Evolutionary conservation across 2,329 filamentous ascomycete genomes (phyloP).

Genomic region (Aspergillus glaucus): DNA sequence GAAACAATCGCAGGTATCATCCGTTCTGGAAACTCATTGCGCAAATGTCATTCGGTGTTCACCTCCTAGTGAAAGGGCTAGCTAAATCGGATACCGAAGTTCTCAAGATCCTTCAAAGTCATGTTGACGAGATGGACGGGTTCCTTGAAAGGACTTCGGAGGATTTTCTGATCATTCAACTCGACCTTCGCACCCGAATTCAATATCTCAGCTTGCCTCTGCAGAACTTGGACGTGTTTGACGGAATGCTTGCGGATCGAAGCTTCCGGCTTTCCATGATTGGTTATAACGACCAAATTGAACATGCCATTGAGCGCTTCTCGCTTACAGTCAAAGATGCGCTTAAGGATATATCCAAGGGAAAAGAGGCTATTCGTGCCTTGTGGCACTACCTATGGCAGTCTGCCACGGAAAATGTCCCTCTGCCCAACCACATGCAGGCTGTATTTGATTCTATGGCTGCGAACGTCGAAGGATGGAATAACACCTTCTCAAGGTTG

Average conservation of each 20-base stretch:
- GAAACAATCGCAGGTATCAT: slow-evolving; percentile 55
- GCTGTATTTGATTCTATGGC: slow-evolving; percentile 86
- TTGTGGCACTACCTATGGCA: slow-evolving; percentile 69
- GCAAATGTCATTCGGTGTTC: slow-evolving; percentile 89
- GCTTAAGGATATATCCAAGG: slow-evolving; percentile 71
- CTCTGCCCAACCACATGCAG: slow-evolving; percentile 53
- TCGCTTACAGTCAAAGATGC: slow-evolving; percentile 68
- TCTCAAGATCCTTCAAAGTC: slow-evolving; percentile 77
- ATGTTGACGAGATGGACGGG: slow-evolving; percentile 89
- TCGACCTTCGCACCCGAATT: slow-evolving; percentile 74
- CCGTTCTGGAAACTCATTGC: slow-evolving; percentile 84
- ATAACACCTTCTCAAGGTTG: slow-evolving; percentile 69
- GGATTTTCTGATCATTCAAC: slow-evolving; percentile 70
- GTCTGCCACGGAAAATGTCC: slow-evolving; percentile 57
- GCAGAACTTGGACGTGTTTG: slow-evolving; percentile 74
- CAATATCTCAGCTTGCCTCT: slow-evolving; percentile 76
- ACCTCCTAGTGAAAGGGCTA: slow-evolving; percentile 74
- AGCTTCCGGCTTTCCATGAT: slow-evolving; percentile 76
- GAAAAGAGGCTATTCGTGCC: slow-evolving; percentile 66
- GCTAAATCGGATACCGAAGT: slow-evolving; percentile 87
- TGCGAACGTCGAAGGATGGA: slow-evolving; percentile 87
- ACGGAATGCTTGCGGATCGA: slow-evolving; percentile 79
- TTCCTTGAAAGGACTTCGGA: slow-evolving; percentile 82
- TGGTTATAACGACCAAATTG: slow-evolving; percentile 82
- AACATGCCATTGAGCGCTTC: slow-evolving; percentile 79